Evolutionary conservation across 768 basidiomycete species (phyloP).

Genomic region (Collybia sordida): DNA sequence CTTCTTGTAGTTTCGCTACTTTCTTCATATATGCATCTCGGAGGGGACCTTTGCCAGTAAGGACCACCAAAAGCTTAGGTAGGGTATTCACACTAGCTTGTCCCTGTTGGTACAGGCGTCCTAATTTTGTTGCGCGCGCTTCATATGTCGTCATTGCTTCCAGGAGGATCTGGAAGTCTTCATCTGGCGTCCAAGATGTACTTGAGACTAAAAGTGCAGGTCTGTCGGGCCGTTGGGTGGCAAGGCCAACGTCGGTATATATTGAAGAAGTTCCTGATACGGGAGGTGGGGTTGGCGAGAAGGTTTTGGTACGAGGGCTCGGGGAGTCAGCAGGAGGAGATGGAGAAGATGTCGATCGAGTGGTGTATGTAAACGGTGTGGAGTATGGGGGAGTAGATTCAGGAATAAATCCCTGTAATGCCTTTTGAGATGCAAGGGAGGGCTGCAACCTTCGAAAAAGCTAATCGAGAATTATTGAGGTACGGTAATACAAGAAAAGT

Average conservation of each 20-base stretch:
- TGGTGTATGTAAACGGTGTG: slow-evolving; percentile 57
- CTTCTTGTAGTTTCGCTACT: slow-evolving; percentile 55
- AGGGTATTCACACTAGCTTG: slow-evolving; percentile 30
- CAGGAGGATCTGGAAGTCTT: slow-evolving; percentile 87
- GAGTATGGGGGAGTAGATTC: slow-evolving; percentile 51
- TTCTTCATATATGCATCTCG: slow-evolving; percentile 71
- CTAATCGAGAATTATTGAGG: slow-evolving; percentile 24
- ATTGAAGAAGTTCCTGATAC: slow-evolving; percentile 25
- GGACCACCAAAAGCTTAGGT: slow-evolving; percentile 78
- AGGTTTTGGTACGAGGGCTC: slow-evolving; percentile 11
- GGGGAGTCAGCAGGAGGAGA: slow-evolving; percentile 8
- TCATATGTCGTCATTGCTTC: slow-evolving; percentile 76
- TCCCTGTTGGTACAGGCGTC: slow-evolving; percentile 6
- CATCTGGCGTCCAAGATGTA: slow-evolving; percentile 97
- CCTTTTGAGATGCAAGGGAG: slow-evolving; percentile 28
- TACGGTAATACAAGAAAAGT: not conserved
- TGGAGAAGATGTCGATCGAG: slow-evolving; percentile 23
- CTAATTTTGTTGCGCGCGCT: slow-evolving; percentile 38
- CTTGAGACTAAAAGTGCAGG: slow-evolving; percentile 88
- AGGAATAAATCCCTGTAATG: slow-evolving; percentile 53
- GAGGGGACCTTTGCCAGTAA: slow-evolving; percentile 90
- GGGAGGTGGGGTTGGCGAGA: slow-evolving; percentile 15
- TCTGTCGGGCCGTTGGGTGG: slow-evolving; percentile 63
- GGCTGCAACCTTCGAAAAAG: slow-evolving; percentile 50
- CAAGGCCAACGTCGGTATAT: slow-evolving; percentile 34